Conservation (phyloP, 2,329 filamentous ascomycete genomes). For the Monilinia polystroma region DNA sequence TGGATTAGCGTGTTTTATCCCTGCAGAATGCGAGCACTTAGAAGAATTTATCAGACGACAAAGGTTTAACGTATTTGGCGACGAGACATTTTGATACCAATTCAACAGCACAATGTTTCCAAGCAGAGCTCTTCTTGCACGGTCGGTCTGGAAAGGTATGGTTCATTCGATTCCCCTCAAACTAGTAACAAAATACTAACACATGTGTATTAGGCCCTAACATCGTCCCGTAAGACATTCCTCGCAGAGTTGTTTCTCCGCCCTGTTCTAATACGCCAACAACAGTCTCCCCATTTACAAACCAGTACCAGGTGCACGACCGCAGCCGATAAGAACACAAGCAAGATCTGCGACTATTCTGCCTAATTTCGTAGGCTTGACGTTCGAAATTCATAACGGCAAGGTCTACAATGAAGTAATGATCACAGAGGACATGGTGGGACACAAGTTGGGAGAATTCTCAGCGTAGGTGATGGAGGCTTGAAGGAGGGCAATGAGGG, state of each 20-base stretch:
- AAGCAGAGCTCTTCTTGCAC: constrained; percentile 57
- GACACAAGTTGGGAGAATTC: constrained; percentile 73
- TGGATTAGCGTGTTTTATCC: constrained; percentile 29
- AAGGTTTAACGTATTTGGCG: constrained; percentile 7
- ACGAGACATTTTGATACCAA: constrained; percentile 15
- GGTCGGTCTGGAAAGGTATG: constrained; percentile 74
- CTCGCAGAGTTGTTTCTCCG: constrained; percentile 19
- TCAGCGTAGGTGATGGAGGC: constrained; percentile 53
- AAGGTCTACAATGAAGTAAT: constrained; percentile 67
- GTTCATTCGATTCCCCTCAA: neutral
- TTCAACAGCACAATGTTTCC: constrained; percentile 51
- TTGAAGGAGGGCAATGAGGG: neutral
- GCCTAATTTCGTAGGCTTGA: constrained; percentile 68
- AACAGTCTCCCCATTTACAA: constrained; percentile 53
- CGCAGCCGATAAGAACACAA: constrained; percentile 66
- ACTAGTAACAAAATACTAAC: constrained; percentile 14
- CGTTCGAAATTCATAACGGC: constrained; percentile 71
- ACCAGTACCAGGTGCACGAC: constrained; percentile 50
- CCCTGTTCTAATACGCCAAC: constrained; percentile 41
- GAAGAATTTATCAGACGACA: constrained; percentile 14
- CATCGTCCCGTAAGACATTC: constrained; percentile 62
- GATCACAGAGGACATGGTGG: constrained; percentile 76
- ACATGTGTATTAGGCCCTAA: constrained; percentile 57
- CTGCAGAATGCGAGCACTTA: constrained; percentile 24
- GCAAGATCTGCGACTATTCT: constrained; percentile 70